These are phyloP conservation scores for Candida sithepensis DNA, from an alignment of 805 yeast species.

Conservation along the genomic window DNA sequence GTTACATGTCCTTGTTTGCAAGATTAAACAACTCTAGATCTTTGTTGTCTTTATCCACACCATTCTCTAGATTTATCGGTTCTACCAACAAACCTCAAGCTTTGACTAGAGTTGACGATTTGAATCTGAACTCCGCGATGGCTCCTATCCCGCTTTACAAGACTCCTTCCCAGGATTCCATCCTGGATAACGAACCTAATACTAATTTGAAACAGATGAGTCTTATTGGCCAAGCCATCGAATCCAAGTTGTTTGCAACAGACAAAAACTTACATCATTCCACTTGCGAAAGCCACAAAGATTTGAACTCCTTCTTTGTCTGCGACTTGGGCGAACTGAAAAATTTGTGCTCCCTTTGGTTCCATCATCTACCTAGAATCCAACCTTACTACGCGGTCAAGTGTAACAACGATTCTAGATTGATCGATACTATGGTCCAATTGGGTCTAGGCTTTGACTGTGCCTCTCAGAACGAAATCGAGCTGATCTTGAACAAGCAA, in stretches of 20 bases:
- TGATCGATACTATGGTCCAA: conserved; percentile 52
- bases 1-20: conserved; percentile 1
- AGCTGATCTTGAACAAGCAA: conserved; percentile 57
- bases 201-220: conserved; percentile 2
- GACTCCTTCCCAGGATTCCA: conserved; percentile 4
- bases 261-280: conserved; percentile 8
- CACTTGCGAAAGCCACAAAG: conserved; percentile 48
- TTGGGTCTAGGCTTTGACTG: conserved; percentile 86
- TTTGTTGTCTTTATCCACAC: neutral
- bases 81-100: conserved; percentile 11
- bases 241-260: conserved; percentile 9
- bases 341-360: conserved; percentile 65
- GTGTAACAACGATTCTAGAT: conserved; percentile 73
- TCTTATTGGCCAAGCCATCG: conserved; percentile 10
- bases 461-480: conserved; percentile 85
- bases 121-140: conserved; percentile 3
- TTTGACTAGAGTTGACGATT: neutral
- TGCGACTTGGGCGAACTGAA: conserved; percentile 77
- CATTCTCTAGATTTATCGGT: conserved; percentile 7
- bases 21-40: neutral
- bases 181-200: neutral
- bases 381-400: conserved; percentile 93
- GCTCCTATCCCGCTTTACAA: conserved; percentile 13
- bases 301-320: conserved; percentile 83
- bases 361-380: conserved; percentile 59